Evolutionary conservation across 2,329 filamentous ascomycete species (phyloP), one percentile per base, ranked within the genome.

Genomic region (Atkinsonella hypoxylon): DNA sequence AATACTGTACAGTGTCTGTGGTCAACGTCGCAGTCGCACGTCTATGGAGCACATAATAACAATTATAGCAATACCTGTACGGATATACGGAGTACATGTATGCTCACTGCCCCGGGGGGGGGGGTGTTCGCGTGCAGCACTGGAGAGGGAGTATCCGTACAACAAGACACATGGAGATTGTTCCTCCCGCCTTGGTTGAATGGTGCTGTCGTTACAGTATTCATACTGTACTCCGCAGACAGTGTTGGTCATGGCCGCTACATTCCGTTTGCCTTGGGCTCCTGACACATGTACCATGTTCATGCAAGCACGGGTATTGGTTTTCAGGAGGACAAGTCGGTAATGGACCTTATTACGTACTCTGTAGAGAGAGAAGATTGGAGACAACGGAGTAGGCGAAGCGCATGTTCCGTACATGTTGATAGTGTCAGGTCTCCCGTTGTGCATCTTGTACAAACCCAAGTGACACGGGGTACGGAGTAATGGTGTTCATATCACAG

Each of bases 251-350:
- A 26, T 7, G 26, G 26, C 26, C 7, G 26, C 6, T 8, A 26
- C 26, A 26, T 26, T 26, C 26, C 7, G 26, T 26, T 26, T 26
- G 26, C 26, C 26, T 5, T 26, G 26, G 26, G 26, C 26, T 26
- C 26, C 26, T 26, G 26, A 26, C 26, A 26, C 26, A 26, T 26
- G 20, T 8, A 30, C 46, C 46, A n/a, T 48, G 38, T 12, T 43
- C 47, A 49, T 49, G 50, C 50, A 51, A 45, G 45, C 50, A 51
- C 50, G 40, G 26, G 45, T 42, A 51, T 26, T 20, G 45, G 5
- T 18, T 18, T 38, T 18, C 30, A 12, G 20, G 40, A 36, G 45
- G 39, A 44, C 40, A 26, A 32, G 45, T 47, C 11, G 44, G 45
- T 34, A 50, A 15, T 12, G 4, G 42, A n/a, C 42, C 20, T 38